Evolutionary conservation across 23 red algal genomes (phyloP).

Genomic region (Agarophyton chilense): DNA sequence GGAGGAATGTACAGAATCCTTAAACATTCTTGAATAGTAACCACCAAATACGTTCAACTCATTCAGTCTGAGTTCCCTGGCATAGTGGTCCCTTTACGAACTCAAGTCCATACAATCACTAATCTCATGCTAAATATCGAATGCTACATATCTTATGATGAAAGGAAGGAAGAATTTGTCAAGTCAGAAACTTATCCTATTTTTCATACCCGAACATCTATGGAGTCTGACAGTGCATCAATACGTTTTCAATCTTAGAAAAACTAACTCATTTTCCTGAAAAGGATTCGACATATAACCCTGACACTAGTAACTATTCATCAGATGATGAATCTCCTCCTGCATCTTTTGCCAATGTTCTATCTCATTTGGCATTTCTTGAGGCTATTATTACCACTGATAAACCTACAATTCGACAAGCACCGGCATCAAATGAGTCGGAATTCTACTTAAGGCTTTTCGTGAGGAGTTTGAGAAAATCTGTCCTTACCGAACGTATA

Average conservation of each 20-base stretch:
- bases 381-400: neutral
- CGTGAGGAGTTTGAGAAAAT: slow-evolving; percentile 1
- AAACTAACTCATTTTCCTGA: neutral
- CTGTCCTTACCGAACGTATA: neutral
- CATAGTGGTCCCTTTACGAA: neutral
- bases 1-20: slow-evolving; percentile 42
- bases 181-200: neutral
- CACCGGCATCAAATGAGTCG: neutral
- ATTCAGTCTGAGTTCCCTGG: slow-evolving; percentile 34
- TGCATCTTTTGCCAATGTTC: neutral
- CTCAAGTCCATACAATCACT: neutral
- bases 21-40: neutral
- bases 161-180: neutral
- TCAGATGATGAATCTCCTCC: neutral
- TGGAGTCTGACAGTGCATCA: neutral
- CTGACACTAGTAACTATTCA: neutral
- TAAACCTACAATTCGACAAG: slow-evolving; percentile 19
- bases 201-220: too few relatives aligned
- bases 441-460: neutral
- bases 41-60: slow-evolving; percentile 35
- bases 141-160: neutral
- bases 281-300: neutral
- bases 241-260: neutral
- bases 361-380: neutral
- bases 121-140: neutral